Evolutionary conservation across 2,329 filamentous ascomycete species (phyloP), one percentile per base, ranked within the genome.

Genomic region (Fonsecaea erecta): DNA sequence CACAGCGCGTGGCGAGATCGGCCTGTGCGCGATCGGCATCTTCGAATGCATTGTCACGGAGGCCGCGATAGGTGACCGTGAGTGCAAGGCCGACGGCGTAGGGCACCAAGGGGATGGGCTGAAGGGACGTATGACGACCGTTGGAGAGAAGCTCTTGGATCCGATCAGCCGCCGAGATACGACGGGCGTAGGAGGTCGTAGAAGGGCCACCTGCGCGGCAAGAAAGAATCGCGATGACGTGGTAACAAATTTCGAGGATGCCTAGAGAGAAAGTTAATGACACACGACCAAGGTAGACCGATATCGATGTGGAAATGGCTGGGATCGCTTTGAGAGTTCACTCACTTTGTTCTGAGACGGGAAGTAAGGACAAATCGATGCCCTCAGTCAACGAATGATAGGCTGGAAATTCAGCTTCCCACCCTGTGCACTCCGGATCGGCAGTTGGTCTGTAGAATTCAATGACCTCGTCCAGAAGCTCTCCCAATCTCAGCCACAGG

Each of bases 41-140:
- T 11, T 75, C 77, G 58, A 80, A 9, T 84, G 74, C 57, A 79
- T 82, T 63, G 82, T 81, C 56, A 26, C 85, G 83, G 52, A 85
- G 80, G 62, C 85, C 82, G 16, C 84, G 82, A 70, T 87, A 86
- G 2, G 84, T 82, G 1, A 86, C 84, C 2, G 82, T 82, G 65
- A 86, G 78, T 2, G 84, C 83, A 5, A 87, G 76, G 0, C 83
- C 81, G 18, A 86, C 77, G 3, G 84, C 82, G 68, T 86, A 87
- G 2, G 84, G 83, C 14, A 86, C 78, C 4, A 86, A 77, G 1
- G 85, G 84, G 3, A 86, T 74, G 0, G 83, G 83, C 26, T 84
- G 79, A 1, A 86, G 75, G 24, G 63, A 52, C 9, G 60, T 37
- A 48, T 67, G 65, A 43, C 60, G 46, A 16, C 63, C 68, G 12